Evolutionary conservation across 257 asterid species (phyloP).

Genomic region (Knoxia roxburghii): DNA sequence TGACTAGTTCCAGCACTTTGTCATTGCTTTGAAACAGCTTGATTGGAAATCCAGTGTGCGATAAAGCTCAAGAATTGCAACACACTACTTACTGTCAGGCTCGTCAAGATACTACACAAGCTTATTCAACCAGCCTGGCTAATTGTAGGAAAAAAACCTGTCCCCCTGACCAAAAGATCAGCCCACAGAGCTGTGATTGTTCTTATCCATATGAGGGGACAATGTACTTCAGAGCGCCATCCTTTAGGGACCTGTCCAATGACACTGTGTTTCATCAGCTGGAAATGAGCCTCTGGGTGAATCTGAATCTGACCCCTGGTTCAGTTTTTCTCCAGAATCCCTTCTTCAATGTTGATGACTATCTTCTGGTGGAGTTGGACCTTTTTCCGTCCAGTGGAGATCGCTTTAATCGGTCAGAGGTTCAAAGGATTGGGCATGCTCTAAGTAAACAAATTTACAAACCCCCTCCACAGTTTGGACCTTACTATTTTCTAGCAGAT

Average conservation of each 20-base stretch:
- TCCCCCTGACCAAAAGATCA: conserved; percentile 50
- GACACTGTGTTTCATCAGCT: conserved; percentile 65
- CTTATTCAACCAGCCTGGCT: conserved; percentile 86
- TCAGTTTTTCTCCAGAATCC: conserved; percentile 76
- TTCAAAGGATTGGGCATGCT: conserved; percentile 71
- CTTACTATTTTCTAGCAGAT: conserved; percentile 75
- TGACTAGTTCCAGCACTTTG: background rate
- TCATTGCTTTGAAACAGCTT: conserved; percentile 40
- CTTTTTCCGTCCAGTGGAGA: conserved; percentile 62
- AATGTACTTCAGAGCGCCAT: conserved; percentile 79
- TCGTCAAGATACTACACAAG: conserved; percentile 52
- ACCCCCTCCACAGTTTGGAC: conserved; percentile 88
- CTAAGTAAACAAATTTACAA: conserved; percentile 87
- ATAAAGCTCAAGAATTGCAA: conserved; percentile 45
- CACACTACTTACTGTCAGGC: conserved; percentile 79
- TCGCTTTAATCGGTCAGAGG: conserved; percentile 64
- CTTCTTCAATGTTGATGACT: conserved; percentile 76
- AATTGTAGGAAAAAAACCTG: conserved; percentile 79
- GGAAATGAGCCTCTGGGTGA: conserved; percentile 90
- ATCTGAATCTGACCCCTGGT: conserved; percentile 71
- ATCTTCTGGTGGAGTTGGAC: conserved; percentile 75
- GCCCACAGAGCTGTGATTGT: conserved; percentile 89
- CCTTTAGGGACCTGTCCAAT: conserved; percentile 77
- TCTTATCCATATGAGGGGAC: conserved; percentile 90
- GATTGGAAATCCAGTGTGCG: conserved; percentile 90